Evolutionary conservation across 2,329 filamentous ascomycete species (phyloP).

Genomic region (Penicillium sp.): DNA sequence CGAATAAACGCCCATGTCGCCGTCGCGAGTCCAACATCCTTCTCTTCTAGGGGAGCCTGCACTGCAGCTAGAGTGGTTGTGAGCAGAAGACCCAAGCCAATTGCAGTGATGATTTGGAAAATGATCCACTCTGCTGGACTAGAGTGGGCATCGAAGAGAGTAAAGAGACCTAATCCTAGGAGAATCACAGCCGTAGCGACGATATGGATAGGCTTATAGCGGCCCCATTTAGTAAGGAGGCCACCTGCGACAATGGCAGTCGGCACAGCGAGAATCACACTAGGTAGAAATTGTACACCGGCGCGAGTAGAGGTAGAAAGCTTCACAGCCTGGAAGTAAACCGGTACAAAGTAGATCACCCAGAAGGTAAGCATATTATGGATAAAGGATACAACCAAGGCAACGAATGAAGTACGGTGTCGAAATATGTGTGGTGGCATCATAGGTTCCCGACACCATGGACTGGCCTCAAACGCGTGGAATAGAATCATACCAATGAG

Average conservation of each 20-base stretch:
- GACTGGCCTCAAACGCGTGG: not conserved
- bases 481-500: not conserved
- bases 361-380: not conserved
- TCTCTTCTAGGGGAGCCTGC: constrained; percentile 16
- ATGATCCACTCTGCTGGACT: constrained; percentile 17
- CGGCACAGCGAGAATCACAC: not conserved
- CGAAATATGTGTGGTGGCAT: not conserved
- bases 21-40: constrained; percentile 17
- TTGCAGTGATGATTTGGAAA: constrained; percentile 19
- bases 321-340: not conserved
- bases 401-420: not conserved
- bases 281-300: not conserved
- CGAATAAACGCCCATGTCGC: constrained; percentile 22
- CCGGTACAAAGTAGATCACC: not conserved
- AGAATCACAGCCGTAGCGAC: constrained; percentile 19
- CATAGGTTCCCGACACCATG: not conserved
- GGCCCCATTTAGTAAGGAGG: constrained; percentile 20
- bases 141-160: constrained; percentile 18
- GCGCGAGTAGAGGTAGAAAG: not conserved
- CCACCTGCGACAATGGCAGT: constrained; percentile 17
- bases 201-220: constrained; percentile 23
- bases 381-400: not conserved
- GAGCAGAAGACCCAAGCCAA: constrained; percentile 11
- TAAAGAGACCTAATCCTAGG: constrained; percentile 21
- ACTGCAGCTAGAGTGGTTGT: constrained; percentile 18